Base-by-base conservation (phyloP, 2,329 filamentous ascomycete genomes). In the Teratosphaeria pseudoeucalypti region DNA sequence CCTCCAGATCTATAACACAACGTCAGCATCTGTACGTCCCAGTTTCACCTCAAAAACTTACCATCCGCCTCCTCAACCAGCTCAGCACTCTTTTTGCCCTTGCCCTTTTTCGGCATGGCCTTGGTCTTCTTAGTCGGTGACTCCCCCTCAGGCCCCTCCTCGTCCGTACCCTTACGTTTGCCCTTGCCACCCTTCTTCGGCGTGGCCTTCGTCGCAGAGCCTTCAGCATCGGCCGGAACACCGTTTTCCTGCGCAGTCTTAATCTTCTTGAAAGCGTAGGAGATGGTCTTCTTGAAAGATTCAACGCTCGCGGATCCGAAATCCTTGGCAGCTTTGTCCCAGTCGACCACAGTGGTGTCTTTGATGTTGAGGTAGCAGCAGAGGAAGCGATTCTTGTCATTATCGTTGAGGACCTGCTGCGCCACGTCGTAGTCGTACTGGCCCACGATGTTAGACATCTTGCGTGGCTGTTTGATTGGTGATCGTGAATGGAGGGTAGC, bases 351-450 rank as follows among this genome's bases (percentile, higher is more conserved):
- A 2, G 56, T 63, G 29, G 62, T 58, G 39, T 54, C 47, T 29
- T 63, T 58, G 52, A 53, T 60, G 58, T 64, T 68, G 57, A 72
- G 65, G 60, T 59, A 66, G 56, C 68, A 43, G 52, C 62, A 65
- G 34, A 70, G 34, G 56, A 71, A 60, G 59, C 69, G 69, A 52
- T 70, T 64, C 60, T 68, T 72, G 34, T 72, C 70, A 23, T 27
- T 57, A 3, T 72, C 66, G 34, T 16, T 65, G 53, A 72, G 62
- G 23, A 62, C 55, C 16, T 49, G 47, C 56, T 65, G 67, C 47
- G 66, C 67, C 52, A 63, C 60, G 10, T 59, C 49, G 64, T 62
- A 71, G 58, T 70, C 58, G 67, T 69, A 68, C 16, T 49, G 43
- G 23, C 61, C 34, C 0, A n/a, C 5, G 19, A 49, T n/a, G 19